Base-by-base conservation (phyloP, 768 basidiomycete species). In the Termitomyces sp. region DNA sequence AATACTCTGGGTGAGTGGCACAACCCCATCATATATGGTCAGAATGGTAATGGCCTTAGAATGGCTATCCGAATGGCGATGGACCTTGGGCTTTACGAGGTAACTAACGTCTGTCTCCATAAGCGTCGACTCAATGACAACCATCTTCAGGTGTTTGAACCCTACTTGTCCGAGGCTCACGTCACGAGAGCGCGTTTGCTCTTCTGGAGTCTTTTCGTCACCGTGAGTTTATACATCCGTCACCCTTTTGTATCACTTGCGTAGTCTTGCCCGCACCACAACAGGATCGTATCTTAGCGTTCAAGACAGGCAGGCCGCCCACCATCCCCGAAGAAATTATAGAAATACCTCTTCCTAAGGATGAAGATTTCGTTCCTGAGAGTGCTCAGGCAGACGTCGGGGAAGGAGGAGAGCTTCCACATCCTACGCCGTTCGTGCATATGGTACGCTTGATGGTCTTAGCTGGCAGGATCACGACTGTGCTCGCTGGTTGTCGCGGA, bases 1-100 rank as follows among this genome's bases (percentile, higher is more conserved):
- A 61, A 58, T 61, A 61, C 40, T 61, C 60, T 40, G 60, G 60
- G 60, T 61, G 28, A 46, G 49, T 38, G 19, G 28, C 37, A n/a
- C 37, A 47, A 48, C 15, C 41, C 53, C 38, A 21, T 43, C 11
- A 51, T 2, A 49, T 46, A 21, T 37, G 19, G n/a, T 44, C 35
- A 28, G 52, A 45, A 56, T 50, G 30, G 41, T 45, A 26, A 28
- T 1, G 23, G 0, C 7, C 30, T 41, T 15, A 61, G 60, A 43
- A 61, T 61, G 60, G 60, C 60, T n/a, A 61, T 61, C 23, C 60
- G 57, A 41, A 61, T 61, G 60, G 60, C 60, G 33, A 51, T 61
- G 45, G 60, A 61, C 38, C 50, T 61, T 19, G 60, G 60, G 12
- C 49, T 61, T 26, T 57, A 61, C 12, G 57, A 58, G 56, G 60